These are phyloP conservation scores for Cryomyces antarcticus DNA, from an alignment of 495 filamentous ascomycete genomes.

Conservation along the genomic window DNA sequence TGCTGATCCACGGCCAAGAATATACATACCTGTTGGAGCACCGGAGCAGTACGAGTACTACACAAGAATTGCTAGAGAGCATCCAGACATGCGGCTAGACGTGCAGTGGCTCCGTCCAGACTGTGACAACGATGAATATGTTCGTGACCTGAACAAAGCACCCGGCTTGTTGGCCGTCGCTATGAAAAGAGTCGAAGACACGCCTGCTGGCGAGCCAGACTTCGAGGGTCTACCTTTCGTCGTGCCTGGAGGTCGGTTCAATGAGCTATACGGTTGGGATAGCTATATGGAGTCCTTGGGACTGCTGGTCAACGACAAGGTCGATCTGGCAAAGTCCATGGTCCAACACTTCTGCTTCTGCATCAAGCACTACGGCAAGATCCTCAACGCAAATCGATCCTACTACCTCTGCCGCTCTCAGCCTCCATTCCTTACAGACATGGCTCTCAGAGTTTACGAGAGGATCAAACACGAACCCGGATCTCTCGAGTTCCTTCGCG, in stretches of 20 bases:
- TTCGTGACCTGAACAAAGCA: slow-evolving; percentile 52
- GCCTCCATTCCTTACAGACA: slow-evolving; percentile 92
- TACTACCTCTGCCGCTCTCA: slow-evolving; percentile 91
- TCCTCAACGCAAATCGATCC: slow-evolving; percentile 85
- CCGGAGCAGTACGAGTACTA: slow-evolving; percentile 86
- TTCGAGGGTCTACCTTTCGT: slow-evolving; percentile 77
- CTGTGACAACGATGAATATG: slow-evolving; percentile 54
- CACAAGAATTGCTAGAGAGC: slow-evolving; percentile 44
- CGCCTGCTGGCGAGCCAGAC: slow-evolving; percentile 39
- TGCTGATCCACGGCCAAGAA: slow-evolving; percentile 63
- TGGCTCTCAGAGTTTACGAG: slow-evolving; percentile 79
- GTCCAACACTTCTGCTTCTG: slow-evolving; percentile 91
- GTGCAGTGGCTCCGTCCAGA: slow-evolving; percentile 53
- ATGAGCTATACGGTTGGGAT: slow-evolving; percentile 95
- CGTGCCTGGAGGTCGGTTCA: slow-evolving; percentile 90
- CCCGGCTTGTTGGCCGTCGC: slow-evolving; percentile 78
- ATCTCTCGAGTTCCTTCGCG: slow-evolving; percentile 55
- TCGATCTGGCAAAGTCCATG: slow-evolving; percentile 77
- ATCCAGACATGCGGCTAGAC: slow-evolving; percentile 68
- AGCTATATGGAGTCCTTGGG: slow-evolving; percentile 92
- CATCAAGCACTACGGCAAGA: slow-evolving; percentile 95
- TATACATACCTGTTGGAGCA: slow-evolving; percentile 72
- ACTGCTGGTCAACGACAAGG: slow-evolving; percentile 58
- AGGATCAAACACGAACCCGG: slow-evolving; percentile 64
- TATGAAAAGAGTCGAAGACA: slow-evolving; percentile 54